Percentiles rank a stretch among this genome's conserved stretches.
Evolutionary conservation across 2,329 filamentous ascomycete species (phyloP).

Genomic region (Pseudopithomyces chartarum): DNA sequence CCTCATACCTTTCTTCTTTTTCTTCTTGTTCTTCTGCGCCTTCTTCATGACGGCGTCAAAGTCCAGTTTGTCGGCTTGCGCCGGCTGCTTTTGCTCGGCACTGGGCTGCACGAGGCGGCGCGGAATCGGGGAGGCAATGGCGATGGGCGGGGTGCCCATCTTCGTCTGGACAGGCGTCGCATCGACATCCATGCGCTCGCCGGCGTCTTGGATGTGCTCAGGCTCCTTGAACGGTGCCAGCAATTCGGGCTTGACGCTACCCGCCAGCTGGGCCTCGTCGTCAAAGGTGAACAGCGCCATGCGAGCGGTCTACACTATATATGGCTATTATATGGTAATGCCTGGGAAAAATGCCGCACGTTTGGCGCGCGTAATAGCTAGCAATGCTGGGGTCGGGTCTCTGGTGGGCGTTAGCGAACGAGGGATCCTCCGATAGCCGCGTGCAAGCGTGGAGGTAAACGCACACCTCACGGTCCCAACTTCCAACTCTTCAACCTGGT

Average conservation of each 20-base stretch:
- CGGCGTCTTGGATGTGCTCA: constrained; percentile 20
- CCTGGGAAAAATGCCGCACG: constrained; percentile 13
- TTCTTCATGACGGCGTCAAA: constrained; percentile 45
- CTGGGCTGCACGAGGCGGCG: constrained; percentile 31
- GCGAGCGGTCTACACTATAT: constrained; percentile 2
- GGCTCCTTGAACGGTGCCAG: constrained; percentile 15
- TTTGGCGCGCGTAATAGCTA: constrained; percentile 9
- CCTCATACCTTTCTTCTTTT: constrained; percentile 42
- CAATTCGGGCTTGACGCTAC: constrained; percentile 13
- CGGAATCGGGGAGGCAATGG: constrained; percentile 39
- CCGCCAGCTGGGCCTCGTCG: constrained; percentile 34
- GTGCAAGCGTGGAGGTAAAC: not conserved
- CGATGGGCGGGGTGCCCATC: constrained; percentile 44
- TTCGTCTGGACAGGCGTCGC: constrained; percentile 24
- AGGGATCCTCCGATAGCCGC: constrained; percentile 15
- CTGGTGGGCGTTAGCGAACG: constrained; percentile 30
- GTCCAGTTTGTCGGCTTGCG: constrained; percentile 42
- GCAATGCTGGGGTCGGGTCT: constrained; percentile 23
- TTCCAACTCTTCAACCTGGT: constrained; percentile 20
- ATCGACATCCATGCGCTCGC: constrained; percentile 33
- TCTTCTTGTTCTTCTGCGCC: constrained; percentile 45
- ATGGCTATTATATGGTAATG: constrained; percentile 3
- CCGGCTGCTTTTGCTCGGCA: constrained; percentile 27
- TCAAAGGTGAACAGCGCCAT: constrained; percentile 46
- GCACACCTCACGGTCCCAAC: constrained; percentile 33